Conservation (phyloP, 2,329 filamentous ascomycete genomes). For the Epicoccum sorghinum region DNA sequence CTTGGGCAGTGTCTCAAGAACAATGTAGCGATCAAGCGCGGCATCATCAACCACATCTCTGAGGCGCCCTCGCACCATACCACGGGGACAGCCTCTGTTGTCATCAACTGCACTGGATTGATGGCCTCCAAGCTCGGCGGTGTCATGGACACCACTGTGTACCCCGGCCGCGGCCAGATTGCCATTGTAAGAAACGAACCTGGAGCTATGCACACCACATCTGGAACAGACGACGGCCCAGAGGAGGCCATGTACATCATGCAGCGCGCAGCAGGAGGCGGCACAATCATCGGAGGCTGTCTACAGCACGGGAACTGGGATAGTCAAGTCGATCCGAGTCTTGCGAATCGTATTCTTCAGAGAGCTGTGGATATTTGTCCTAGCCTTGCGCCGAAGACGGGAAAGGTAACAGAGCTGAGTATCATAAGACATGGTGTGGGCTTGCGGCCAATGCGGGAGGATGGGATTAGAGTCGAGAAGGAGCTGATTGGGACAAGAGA, state of each 20-base stretch:
- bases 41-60: constrained; percentile 66
- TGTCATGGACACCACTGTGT: constrained; percentile 74
- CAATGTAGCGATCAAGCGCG: constrained; percentile 64
- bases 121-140: constrained; percentile 77
- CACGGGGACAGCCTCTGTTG: constrained; percentile 65
- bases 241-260: constrained; percentile 82
- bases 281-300: constrained; percentile 85
- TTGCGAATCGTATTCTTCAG: constrained; percentile 85
- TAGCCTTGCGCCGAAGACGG: constrained; percentile 62
- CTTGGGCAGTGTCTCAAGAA: constrained; percentile 77
- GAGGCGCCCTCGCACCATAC: constrained; percentile 70
- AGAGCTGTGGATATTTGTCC: constrained; percentile 71
- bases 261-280: constrained; percentile 76
- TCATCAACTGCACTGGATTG: constrained; percentile 87
- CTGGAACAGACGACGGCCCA: constrained; percentile 73
- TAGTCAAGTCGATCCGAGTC: constrained; percentile 74
- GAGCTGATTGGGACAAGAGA: constrained; percentile 61
- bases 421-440: constrained; percentile 84
- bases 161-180: constrained; percentile 81
- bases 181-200: constrained; percentile 82
- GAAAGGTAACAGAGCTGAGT: constrained; percentile 71
- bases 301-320: constrained; percentile 84
- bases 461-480: constrained; percentile 76
- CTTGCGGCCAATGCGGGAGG: constrained; percentile 74
- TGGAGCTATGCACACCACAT: constrained; percentile 70